Evolutionary conservation across 2,329 filamentous ascomycete genomes (phyloP).

Genomic region (Pyricularia sp.): DNA sequence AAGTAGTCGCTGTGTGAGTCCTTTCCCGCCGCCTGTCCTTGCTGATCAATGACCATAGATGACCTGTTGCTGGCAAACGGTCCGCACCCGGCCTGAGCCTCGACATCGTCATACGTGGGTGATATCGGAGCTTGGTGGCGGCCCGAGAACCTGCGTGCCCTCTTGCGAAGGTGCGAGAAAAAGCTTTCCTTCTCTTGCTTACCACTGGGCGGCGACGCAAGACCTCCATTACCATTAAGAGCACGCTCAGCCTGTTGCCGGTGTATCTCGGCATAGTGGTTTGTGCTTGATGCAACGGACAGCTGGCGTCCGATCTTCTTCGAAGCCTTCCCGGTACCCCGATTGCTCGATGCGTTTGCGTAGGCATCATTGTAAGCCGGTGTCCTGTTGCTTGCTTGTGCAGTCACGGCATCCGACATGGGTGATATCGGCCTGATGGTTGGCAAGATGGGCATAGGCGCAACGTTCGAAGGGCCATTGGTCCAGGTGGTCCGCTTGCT

Average conservation of each 20-base stretch:
- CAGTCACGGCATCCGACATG: conserved; percentile 87
- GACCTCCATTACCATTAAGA: conserved; percentile 69
- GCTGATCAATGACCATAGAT: conserved; percentile 66
- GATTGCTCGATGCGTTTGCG: conserved; percentile 25
- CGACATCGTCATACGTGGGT: conserved; percentile 74
- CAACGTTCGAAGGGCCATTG: conserved; percentile 68
- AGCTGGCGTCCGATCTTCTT: conserved; percentile 96
- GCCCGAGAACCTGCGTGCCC: conserved; percentile 84
- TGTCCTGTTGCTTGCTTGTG: conserved; percentile 66
- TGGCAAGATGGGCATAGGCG: conserved; percentile 91
- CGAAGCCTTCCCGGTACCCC: conserved; percentile 53
- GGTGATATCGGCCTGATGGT: conserved; percentile 93
- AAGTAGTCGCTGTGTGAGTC: conserved; percentile 28
- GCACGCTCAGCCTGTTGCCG: conserved; percentile 86
- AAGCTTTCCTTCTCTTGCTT: conserved; percentile 82
- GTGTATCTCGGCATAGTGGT: conserved; percentile 85
- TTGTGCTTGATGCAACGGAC: conserved; percentile 83
- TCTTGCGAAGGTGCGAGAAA: conserved; percentile 93
- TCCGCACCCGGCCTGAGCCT: conserved; percentile 84
- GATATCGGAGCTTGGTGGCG: conserved; percentile 76
- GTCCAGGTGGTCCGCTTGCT: conserved; percentile 91
- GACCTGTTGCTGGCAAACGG: conserved; percentile 83
- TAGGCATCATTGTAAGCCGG: conserved; percentile 43
- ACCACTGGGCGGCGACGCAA: conserved; percentile 61
- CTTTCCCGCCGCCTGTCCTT: conserved; percentile 36